Conservation (phyloP, 768 basidiomycete species). For the Tricholomella constricta region DNA sequence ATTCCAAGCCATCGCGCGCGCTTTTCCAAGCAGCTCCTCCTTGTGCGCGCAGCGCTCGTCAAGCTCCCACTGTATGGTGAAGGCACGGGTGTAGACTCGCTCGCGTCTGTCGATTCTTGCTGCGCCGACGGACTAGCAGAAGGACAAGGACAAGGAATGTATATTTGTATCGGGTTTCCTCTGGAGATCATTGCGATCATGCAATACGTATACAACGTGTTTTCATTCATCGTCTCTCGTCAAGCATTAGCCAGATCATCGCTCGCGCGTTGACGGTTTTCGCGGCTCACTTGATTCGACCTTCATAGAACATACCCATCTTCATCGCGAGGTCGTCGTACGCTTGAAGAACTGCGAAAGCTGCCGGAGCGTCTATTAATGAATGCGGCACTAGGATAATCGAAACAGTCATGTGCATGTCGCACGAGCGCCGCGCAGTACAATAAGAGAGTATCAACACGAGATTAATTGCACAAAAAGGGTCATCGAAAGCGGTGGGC, state of each 20-base stretch:
- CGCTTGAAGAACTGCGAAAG: too few relatives aligned
- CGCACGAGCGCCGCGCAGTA: neutral
- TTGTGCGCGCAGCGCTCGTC: slow-evolving; percentile 52
- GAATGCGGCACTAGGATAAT: neutral
- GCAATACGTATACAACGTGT: too few relatives aligned
- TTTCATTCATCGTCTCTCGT: too few relatives aligned
- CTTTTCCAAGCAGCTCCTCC: slow-evolving; percentile 65
- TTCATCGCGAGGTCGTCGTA: too few relatives aligned
- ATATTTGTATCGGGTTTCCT: too few relatives aligned
- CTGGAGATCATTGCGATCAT: too few relatives aligned
- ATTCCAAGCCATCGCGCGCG: slow-evolving; percentile 74
- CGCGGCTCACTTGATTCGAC: too few relatives aligned
- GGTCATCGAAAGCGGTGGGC: neutral
- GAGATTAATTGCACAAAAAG: neutral
- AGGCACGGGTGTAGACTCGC: neutral
- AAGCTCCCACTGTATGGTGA: slow-evolving; percentile 34
- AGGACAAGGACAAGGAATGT: neutral
- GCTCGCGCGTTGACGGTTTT: too few relatives aligned
- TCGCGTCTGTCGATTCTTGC: too few relatives aligned
- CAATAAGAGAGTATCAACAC: too few relatives aligned
- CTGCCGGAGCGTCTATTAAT: slow-evolving; percentile 5
- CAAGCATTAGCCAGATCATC: too few relatives aligned
- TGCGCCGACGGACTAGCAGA: neutral
- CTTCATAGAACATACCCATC: too few relatives aligned
- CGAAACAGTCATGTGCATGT: neutral